Base-by-base conservation (phyloP, 805 yeast genomes). In the Cyberlindnera euphorbiiphila region DNA sequence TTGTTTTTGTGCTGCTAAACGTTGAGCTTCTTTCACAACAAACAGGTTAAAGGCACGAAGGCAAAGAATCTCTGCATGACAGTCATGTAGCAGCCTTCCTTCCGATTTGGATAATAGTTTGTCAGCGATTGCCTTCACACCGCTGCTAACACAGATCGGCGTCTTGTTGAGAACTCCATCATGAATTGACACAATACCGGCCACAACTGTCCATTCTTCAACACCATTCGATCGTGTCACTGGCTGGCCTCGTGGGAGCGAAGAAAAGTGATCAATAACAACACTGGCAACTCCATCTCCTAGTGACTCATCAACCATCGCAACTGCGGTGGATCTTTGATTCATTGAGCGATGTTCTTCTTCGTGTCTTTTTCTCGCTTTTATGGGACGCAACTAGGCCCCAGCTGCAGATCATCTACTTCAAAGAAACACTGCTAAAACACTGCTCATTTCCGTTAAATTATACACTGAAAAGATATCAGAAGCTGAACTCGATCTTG, bases 31-130 rank as follows among this genome's bases (percentile, higher is more conserved):
- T 5, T 42, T 34, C 14, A 42, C 34, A 4, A 56, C 20, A 30
- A 45, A 31, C 38, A 51, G 31, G 49, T 89, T 89, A 54, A 91
- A 77, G 1, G 78, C 74, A 19, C 98, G 61, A 0, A 89, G 40
- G 0, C 83, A 74, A 12, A 93, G 60, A 2, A 88, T 72, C 54
- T 91, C 98, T 0, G 98, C 97, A 62, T 91, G 98, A 57, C 80
- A 66, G 58, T 91, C 98, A 53, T 91, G 98, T 0, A 91, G 64
- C 8, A 87, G 57, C 13, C 57, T 54, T 0, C 98, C 97, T 0
- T 64, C 39, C 3, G 74, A 62, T 33, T 63, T 61, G 3, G 62
- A 37, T 1, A 82, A 57, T 3, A 47, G 53, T 1, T 47, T 55
- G 49, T 81, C 75, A 1, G 97, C 89, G 14, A 73, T 50, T 0